Percentiles rank a stretch among this genome's conserved stretches.
Conservation (phyloP, 2,329 filamentous ascomycete species). For the Acephala macrosclerotiorum region DNA sequence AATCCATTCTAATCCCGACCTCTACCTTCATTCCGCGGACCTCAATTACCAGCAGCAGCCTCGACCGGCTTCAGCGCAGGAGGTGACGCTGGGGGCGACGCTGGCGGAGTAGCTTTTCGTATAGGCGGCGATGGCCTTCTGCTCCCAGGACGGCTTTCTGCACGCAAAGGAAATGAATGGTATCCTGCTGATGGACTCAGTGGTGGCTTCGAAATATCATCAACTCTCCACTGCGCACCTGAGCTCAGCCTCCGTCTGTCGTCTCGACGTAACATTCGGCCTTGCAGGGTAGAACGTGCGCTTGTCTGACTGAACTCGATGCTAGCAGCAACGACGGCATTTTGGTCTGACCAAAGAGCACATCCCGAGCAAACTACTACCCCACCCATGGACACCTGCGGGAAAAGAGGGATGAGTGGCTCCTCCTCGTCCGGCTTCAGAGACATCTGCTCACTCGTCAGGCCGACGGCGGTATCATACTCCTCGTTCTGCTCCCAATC, state of each 20-base stretch:
- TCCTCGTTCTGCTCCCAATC: background rate
- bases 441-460: background rate
- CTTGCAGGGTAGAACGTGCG: background rate
- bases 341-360: slow-evolving; percentile 4
- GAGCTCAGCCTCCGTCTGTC: background rate
- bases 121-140: background rate
- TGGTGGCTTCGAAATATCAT: background rate
- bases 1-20: background rate
- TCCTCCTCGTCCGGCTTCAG: background rate
- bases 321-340: background rate
- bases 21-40: background rate
- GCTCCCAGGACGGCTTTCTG: background rate
- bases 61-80: background rate
- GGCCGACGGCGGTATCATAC: background rate
- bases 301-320: background rate
- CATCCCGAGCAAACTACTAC: background rate
- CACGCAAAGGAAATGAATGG: background rate
- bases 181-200: background rate
- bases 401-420: background rate
- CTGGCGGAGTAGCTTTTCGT: background rate
- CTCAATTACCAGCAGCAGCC: background rate
- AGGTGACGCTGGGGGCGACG: background rate
- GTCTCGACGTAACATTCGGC: background rate
- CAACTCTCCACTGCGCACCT: background rate
- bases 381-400: background rate